Evolutionary conservation across 177 flowering plant genomes (phyloP), one percentile per base, ranked within the genome.

Genomic region (Telopea speciosissima): DNA sequence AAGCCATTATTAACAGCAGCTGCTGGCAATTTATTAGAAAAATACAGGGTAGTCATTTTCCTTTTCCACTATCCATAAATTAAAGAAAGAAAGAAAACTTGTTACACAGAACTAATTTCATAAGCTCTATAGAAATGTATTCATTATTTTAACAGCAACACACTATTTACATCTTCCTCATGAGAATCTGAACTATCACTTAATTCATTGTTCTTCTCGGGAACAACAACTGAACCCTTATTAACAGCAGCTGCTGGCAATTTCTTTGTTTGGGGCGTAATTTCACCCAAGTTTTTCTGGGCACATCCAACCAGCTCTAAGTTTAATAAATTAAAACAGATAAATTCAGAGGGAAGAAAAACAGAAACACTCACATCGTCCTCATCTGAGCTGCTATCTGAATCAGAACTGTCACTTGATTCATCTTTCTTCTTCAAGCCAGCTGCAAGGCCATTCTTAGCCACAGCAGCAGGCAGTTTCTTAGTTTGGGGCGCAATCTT

Each of bases 121-220:
- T n/a, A n/a, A 58, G 14, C 2, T 58, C 23, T 3, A 21, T n/a
- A 19, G 61, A n/a, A 58, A 19, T 7, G 8, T 58, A 24, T 19
- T 11, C 3, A 21, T 13, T 25, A 17, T 19, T 24, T 3, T 7
- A 5, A 23, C 24, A 24, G 1, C 1, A 33, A 12, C 26, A n/a
- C 7, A 45, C 4, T 12, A 64, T 16, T 24, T 60, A 65, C 72
- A 25, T 71, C 79, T n/a, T 75, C 83, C 54, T 70, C 73, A 59
- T 74, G 79, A 1, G 79, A 78, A 19, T 81, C 87, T 6, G 82
- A 79, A 26, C 76, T 63, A 49, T 76, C 82, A 76, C 82, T 78
- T 25, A 76, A 77, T 21, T 72, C 77, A 11, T n/a, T 74, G 64
- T 77, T 73, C 76, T 80, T 78, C 36, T 75, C 72, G 25, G 76